Evolutionary conservation across 495 filamentous ascomycete genomes (phyloP).

Genomic region (Penicillium pulvis): DNA sequence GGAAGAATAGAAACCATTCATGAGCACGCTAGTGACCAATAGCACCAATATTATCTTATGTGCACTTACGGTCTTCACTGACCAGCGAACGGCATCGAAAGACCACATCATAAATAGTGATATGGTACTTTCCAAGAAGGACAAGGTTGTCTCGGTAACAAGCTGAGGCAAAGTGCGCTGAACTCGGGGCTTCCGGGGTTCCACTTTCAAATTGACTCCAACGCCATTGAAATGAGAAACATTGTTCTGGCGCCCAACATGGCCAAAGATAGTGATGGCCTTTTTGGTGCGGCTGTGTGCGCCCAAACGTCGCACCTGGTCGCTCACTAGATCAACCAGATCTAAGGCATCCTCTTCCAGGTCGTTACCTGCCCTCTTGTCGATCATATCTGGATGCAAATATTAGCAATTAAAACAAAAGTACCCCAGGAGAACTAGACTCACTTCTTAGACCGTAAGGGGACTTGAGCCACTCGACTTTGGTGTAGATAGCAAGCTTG

Average conservation of each 20-base stretch:
- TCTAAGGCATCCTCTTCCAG: slow-evolving; percentile 82
- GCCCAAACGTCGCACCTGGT: slow-evolving; percentile 80
- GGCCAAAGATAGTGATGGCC: slow-evolving; percentile 87
- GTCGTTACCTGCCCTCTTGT: slow-evolving; percentile 78
- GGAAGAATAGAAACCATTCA: slow-evolving; percentile 72
- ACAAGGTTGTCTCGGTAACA: slow-evolving; percentile 66
- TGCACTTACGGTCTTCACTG: slow-evolving; percentile 70
- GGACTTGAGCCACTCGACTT: slow-evolving; percentile 78
- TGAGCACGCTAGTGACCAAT: slow-evolving; percentile 63
- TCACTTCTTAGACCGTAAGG: slow-evolving; percentile 64
- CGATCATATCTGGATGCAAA: slow-evolving; percentile 58
- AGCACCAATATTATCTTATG: slow-evolving; percentile 73
- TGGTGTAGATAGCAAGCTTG: slow-evolving; percentile 85
- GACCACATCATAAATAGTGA: slow-evolving; percentile 75
- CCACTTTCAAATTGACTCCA: slow-evolving; percentile 40
- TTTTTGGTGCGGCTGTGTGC: slow-evolving; percentile 84
- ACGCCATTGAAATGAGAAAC: slow-evolving; percentile 61
- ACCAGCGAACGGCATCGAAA: slow-evolving; percentile 60
- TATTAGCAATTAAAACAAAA: slow-evolving; percentile 10
- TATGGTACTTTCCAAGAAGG: slow-evolving; percentile 68
- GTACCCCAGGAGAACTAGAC: slow-evolving; percentile 8
- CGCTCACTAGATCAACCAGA: slow-evolving; percentile 79
- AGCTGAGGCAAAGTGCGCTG: slow-evolving; percentile 69
- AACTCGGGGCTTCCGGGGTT: slow-evolving; percentile 58
- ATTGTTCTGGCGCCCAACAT: slow-evolving; percentile 72